Percentiles rank a stretch among this genome's conserved stretches.
phyloP scores from a whole-genome alignment of 2,329 filamentous ascomycete genomes.

The Tricladium varicosporioides region DNA sequence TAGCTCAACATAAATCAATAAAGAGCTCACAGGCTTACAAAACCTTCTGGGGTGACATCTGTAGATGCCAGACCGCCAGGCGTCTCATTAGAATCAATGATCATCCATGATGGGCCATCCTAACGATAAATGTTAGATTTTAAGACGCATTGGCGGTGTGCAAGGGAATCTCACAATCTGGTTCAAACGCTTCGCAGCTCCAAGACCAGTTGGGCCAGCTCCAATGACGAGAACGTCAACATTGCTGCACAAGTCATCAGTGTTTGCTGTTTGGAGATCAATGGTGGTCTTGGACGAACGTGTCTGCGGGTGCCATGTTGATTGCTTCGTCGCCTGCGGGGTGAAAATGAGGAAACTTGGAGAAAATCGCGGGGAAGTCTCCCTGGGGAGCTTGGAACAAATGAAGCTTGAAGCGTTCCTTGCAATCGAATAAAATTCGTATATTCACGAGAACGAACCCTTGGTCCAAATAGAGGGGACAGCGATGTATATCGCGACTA shows the following conservation, averaged over 20 bases:
- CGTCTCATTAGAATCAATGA: constrained; percentile 87
- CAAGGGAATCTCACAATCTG: constrained; percentile 66
- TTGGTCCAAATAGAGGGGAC: too few species aligned
- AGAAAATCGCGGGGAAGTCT: neutral
- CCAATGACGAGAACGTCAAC: constrained; percentile 98
- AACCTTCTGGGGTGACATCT: constrained; percentile 91
- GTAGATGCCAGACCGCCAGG: constrained; percentile 95
- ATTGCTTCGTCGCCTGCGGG: constrained; percentile 2
- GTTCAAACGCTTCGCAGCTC: constrained; percentile 95
- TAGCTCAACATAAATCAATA: constrained; percentile 17
- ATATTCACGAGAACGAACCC: too few species aligned
- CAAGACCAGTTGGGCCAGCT: constrained; percentile 93
- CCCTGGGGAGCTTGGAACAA: neutral
- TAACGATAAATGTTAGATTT: constrained; percentile 39
- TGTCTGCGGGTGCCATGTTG: constrained; percentile 20
- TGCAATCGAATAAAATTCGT: too few species aligned
- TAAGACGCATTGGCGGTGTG: constrained; percentile 17
- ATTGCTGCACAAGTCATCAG: constrained; percentile 48
- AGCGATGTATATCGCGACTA: too few species aligned
- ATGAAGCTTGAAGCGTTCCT: too few species aligned
- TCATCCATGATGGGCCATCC: constrained; percentile 93
- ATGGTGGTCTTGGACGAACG: constrained; percentile 16
- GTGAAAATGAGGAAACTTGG: neutral
- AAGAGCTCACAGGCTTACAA: constrained; percentile 64
- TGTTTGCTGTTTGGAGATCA: neutral